These are phyloP conservation scores for Fusarium sp. DNA, from an alignment of 2,329 filamentous ascomycete genomes.

Conservation along the genomic window DNA sequence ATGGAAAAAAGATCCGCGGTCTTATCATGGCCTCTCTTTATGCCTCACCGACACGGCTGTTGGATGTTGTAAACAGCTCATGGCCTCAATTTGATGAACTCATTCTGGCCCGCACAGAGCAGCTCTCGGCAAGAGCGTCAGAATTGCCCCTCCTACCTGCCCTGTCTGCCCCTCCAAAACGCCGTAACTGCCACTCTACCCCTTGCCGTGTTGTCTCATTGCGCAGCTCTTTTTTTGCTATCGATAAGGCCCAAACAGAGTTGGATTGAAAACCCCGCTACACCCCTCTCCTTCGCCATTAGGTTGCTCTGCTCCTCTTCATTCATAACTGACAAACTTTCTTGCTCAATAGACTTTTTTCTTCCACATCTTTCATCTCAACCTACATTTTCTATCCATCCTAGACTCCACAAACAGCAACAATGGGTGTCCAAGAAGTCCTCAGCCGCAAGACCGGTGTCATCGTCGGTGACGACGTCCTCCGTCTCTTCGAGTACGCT, in stretches of 20 bases:
- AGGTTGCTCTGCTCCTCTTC: conserved; percentile 25
- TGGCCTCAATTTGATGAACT: conserved; percentile 38
- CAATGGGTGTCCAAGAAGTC: conserved; percentile 55
- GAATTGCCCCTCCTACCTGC: conserved; percentile 28
- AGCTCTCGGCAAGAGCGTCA: conserved; percentile 32
- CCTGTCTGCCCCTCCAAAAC: conserved; percentile 31
- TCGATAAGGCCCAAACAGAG: conserved; percentile 41
- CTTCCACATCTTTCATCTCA: conserved; percentile 29
- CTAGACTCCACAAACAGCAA: conserved; percentile 45
- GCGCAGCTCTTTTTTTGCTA: conserved; percentile 30
- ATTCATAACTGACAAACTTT: conserved; percentile 42
- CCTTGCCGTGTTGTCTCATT: conserved; percentile 27
- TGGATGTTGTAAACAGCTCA: conserved; percentile 43
- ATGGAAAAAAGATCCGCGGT: conserved; percentile 30
- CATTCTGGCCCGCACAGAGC: conserved; percentile 40
- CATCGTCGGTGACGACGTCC: conserved; percentile 66
- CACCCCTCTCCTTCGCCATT: conserved; percentile 39
- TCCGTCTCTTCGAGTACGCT: conserved; percentile 86
- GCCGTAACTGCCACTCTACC: conserved; percentile 19
- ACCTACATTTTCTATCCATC: conserved; percentile 30
- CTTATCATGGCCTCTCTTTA: conserved; percentile 36
- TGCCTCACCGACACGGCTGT: conserved; percentile 42
- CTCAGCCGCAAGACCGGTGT: conserved; percentile 65
- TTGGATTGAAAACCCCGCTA: conserved; percentile 44
- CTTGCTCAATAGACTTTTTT: conserved; percentile 41